These are phyloP conservation scores for Starmerella floris DNA, from an alignment of 805 yeast genomes.

Conservation along the genomic window DNA sequence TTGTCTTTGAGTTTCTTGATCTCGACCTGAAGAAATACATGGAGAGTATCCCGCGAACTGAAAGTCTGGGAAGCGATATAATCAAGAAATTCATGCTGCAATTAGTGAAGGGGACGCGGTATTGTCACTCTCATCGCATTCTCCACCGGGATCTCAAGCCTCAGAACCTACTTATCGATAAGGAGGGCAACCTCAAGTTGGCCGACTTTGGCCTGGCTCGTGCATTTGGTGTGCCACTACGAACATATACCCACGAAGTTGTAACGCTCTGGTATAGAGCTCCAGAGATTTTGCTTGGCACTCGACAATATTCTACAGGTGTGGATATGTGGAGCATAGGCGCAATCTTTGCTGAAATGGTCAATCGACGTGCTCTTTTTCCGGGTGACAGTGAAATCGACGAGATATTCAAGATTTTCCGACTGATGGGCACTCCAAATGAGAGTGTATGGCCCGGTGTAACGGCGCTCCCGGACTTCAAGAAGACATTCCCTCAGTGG, in stretches of 20 bases:
- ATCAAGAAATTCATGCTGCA: slow-evolving; percentile 89
- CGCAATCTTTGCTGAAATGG: slow-evolving; percentile 96
- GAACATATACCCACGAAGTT: slow-evolving; percentile 95
- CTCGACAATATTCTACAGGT: slow-evolving; percentile 93
- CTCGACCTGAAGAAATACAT: slow-evolving; percentile 90
- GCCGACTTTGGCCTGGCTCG: slow-evolving; percentile 94
- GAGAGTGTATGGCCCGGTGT: slow-evolving; percentile 95
- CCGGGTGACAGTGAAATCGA: slow-evolving; percentile 98
- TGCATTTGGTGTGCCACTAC: slow-evolving; percentile 92
- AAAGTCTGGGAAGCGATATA: slow-evolving; percentile 77
- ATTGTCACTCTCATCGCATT: slow-evolving; percentile 89
- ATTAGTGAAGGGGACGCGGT: slow-evolving; percentile 75
- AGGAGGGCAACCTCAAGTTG: slow-evolving; percentile 82
- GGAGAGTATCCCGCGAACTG: slow-evolving; percentile 89
- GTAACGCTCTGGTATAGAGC: slow-evolving; percentile 97
- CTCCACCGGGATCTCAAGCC: slow-evolving; percentile 94
- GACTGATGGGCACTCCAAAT: slow-evolving; percentile 85
- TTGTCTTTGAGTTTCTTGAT: slow-evolving; percentile 88
- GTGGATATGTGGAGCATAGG: slow-evolving; percentile 99
- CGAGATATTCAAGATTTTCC: slow-evolving; percentile 85
- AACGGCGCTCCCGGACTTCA: slow-evolving; percentile 77
- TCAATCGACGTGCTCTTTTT: slow-evolving; percentile 83
- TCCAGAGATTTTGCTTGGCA: slow-evolving; percentile 90
- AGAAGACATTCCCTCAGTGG: slow-evolving; percentile 89
- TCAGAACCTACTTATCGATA: slow-evolving; percentile 84